A percentile compares a stretch with the other conserved stretches of the same genome.
Evolutionary conservation across 2,329 filamentous ascomycete genomes (phyloP).

Genomic region (Fusarium miscanthi): DNA sequence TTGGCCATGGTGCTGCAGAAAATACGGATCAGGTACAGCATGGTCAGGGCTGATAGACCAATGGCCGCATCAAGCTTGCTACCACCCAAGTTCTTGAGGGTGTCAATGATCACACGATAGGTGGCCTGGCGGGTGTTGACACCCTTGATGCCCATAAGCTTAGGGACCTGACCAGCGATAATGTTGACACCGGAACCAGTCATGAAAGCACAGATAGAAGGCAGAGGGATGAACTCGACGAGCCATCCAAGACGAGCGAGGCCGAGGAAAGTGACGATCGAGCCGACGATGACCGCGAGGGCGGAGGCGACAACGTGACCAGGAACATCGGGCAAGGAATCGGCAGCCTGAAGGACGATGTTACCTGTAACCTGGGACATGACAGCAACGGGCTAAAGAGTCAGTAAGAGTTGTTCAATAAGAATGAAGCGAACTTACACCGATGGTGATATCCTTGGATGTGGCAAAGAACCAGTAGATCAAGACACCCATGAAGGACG

Average conservation of each 20-base stretch:
- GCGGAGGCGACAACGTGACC: constrained; percentile 60
- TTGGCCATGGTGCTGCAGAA: constrained; percentile 72
- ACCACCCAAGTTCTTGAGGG: constrained; percentile 57
- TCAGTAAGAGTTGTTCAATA: constrained; percentile 15
- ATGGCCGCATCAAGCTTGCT: constrained; percentile 77
- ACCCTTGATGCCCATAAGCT: constrained; percentile 62
- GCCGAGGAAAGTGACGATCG: constrained; percentile 61
- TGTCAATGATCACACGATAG: constrained; percentile 63
- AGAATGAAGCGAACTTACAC: constrained; percentile 63
- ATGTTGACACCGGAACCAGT: constrained; percentile 65
- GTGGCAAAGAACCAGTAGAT: constrained; percentile 99
- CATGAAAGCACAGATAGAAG: constrained; percentile 66
- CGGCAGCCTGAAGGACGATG: constrained; percentile 56
- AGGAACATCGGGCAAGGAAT: constrained; percentile 52
- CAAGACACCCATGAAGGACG: constrained; percentile 94
- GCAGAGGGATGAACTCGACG: constrained; percentile 65
- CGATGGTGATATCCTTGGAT: constrained; percentile 90
- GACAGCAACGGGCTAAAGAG: constrained; percentile 62
- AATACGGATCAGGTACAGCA: constrained; percentile 75
- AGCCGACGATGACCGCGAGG: constrained; percentile 60
- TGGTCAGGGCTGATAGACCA: constrained; percentile 73
- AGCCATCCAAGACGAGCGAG: constrained; percentile 64
- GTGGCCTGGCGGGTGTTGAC: constrained; percentile 62
- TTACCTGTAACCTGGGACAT: constrained; percentile 65
- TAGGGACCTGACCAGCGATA: constrained; percentile 60